Percentiles rank a stretch among this genome's conserved stretches.
Evolutionary conservation across 768 basidiomycete species (phyloP).

Genomic region (Mycena vulgaris): DNA sequence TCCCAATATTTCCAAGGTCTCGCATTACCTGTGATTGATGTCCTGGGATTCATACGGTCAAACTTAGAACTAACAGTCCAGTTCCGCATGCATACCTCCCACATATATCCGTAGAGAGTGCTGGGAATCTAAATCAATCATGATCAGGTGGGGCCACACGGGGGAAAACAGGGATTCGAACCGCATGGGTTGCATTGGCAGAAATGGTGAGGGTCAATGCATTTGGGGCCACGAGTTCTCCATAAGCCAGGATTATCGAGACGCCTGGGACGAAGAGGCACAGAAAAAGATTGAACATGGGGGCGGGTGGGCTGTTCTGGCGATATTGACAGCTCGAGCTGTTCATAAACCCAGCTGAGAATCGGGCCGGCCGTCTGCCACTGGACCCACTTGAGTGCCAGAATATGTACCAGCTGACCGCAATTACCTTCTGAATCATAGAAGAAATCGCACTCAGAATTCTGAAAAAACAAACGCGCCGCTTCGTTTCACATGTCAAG

Average conservation of each 20-base stretch:
- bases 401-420: constrained; percentile 11
- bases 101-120: constrained; percentile 54
- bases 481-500: no score
- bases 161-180: neutral
- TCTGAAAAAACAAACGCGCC: no score
- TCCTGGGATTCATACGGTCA: constrained; percentile 39
- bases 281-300: constrained; percentile 16
- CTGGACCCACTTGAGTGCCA: neutral
- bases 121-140: constrained; percentile 40
- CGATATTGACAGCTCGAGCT: no score
- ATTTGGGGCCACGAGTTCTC: constrained; percentile 46
- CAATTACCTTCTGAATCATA: constrained; percentile 10
- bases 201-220: constrained; percentile 47
- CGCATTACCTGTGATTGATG: constrained; percentile 49
- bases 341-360: constrained; percentile 8
- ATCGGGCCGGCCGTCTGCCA: neutral
- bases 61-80: neutral
- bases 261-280: neutral
- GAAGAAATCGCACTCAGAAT: neutral
- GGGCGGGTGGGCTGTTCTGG: neutral
- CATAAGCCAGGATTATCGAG: neutral
- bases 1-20: neutral
- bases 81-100: constrained; percentile 45
- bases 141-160: no score
- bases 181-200: constrained; percentile 44